Percentiles rank a stretch among this genome's conserved stretches.
phyloP scores from a whole-genome alignment of 331 rosid genomes.

The Arachis monticola region DNA sequence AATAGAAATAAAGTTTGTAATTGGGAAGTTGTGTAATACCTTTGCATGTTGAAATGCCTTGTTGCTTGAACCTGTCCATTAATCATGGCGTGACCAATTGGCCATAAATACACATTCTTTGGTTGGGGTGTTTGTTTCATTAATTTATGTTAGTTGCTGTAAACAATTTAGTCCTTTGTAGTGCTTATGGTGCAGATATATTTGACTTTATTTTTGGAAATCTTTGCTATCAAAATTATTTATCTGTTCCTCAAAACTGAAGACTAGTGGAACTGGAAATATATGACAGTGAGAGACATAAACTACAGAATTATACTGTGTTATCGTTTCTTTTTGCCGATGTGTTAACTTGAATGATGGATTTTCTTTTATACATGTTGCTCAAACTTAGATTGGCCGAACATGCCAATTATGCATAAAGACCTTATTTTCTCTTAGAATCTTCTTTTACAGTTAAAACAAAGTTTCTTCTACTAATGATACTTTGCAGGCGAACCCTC shows the following conservation, averaged over 20 bases:
- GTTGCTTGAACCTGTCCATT: constrained; percentile 19
- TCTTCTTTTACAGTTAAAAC: background rate
- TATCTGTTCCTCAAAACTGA: constrained; percentile 25
- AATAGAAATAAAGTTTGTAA: constrained; percentile 9
- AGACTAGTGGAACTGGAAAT: constrained; percentile 22
- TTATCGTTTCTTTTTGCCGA: no score
- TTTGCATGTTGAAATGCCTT: constrained; percentile 28
- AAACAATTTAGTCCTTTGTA: constrained; percentile 1
- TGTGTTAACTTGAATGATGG: constrained; percentile 17
- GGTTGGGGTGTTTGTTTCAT: constrained; percentile 18
- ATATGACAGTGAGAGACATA: constrained; percentile 9
- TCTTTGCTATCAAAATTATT: constrained; percentile 31
- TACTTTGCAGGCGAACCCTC: constrained; percentile 92
- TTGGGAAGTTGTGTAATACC: constrained; percentile 15
- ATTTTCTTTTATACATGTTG: constrained; percentile 2
- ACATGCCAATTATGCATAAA: constrained; percentile 13
- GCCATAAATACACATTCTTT: constrained; percentile 8
- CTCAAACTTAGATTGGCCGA: background rate
- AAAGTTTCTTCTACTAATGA: constrained; percentile 24
- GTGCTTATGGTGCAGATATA: constrained; percentile 18
- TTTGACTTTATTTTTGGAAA: constrained; percentile 31
- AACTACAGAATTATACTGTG: background rate
- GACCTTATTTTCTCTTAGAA: constrained; percentile 29
- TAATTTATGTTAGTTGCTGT: constrained; percentile 5
- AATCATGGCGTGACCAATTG: constrained; percentile 16